Evolutionary conservation across 805 yeast genomes (phyloP), one percentile per base, ranked within the genome.

Genomic region (Starmerella floris): DNA sequence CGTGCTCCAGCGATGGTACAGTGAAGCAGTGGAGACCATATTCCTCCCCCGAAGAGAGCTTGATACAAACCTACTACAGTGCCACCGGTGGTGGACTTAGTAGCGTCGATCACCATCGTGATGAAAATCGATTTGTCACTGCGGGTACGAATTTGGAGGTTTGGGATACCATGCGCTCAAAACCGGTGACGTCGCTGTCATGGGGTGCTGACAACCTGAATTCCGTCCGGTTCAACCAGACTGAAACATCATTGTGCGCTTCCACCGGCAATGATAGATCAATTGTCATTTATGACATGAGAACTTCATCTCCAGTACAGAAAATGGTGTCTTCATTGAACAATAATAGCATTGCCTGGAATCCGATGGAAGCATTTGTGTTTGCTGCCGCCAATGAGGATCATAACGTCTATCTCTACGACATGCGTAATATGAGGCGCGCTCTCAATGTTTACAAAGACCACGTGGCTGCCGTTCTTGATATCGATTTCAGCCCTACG

Each of bases 131-230:
- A 31, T 91, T 91, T 63, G 94, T 83, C 4, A 87, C 98, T 5
- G 97, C 95, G 27, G 96, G 98, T 48, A 82, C 83, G 0, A 67
- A 72, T 16, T 80, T 93, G 43, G 84, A 87, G 57, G 62, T 93
- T n/a, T 91, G 99, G 99, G 94, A 91, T 60, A 66, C 76, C 41
- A 71, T 72, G 50, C 71, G 98, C 54, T 74, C 83, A 23, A 76
- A 80, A 54, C 85, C 94, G 23, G 60, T 80, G 3, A 69, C 83
- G 5, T 72, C 83, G 52, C 64, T 91, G 39, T 74, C 93, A 2
- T 91, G 99, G 99, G 98, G 97, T 39, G 94, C 94, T 9, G 98
- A 91, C 60, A 85, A 85, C 57, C 70, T 88, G 41, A 76, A 70
- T 42, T 69, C 77, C 5, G 95, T 88, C 28, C 75, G 76, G 56